Evolutionary conservation across 176 grass and related monocot species (phyloP), one percentile per base, ranked within the genome.

Genomic region (Oropetium thomaeum): DNA sequence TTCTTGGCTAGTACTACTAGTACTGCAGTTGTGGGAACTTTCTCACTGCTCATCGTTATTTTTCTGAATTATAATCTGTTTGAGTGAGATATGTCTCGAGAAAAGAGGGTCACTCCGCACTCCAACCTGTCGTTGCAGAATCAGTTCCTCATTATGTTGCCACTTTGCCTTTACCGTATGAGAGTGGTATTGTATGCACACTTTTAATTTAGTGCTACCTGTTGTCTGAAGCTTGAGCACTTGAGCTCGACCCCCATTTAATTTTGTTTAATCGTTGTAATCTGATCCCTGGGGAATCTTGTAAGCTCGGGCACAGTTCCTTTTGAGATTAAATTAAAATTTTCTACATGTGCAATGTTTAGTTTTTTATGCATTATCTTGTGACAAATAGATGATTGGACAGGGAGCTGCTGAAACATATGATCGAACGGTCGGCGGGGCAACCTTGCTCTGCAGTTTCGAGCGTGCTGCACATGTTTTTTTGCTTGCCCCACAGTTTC

Each of bases 71-170:
- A 33, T 63, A 0, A 13, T 37, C 2, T 45, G 20, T 41, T 43
- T 69, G 14, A 16, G 52, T 23, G 41, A 61, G n/a, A 65, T 51
- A 53, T 61, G 40, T 59, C 62, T 44, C 48, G 28, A 48, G 62
- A 69, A 75, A 81, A 63, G 35, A 45, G 8, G 41, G 58, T 8
- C 43, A 28, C 33, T 73, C 34, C 39, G 10, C 33, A 43, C 43
- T 20, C 71, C 2, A 12, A 19, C 23, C 34, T 25, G 54, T 63
- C 2, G 15, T 41, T 58, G 54, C 75, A 84, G 86, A 84, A 88
- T 80, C 70, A 57, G 69, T 84, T 84, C 81, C 38, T 43, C 70
- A 59, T 82, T 38, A 66, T 77, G 78, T 19, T 58, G 66, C 65
- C 47, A 10, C 9, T 55, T 52, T 71, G 30, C 31, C 63, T 69